Evolutionary conservation across 208 protist species (phyloP).

Genomic region (Novymonas esmeraldas): DNA sequence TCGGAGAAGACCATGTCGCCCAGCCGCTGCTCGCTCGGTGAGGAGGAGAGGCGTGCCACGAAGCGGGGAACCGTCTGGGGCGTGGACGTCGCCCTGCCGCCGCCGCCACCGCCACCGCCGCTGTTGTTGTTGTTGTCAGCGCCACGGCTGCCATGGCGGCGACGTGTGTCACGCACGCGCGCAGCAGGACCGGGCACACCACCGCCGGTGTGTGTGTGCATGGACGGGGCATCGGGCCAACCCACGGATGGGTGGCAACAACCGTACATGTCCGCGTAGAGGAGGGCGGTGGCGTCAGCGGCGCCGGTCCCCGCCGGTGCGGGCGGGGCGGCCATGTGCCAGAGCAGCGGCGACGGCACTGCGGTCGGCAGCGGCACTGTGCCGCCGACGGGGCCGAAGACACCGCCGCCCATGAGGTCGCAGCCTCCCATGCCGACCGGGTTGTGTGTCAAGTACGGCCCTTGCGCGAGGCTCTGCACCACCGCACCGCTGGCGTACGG

Average conservation of each 20-base stretch:
- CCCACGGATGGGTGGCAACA: too few species aligned
- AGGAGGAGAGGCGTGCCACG: conserved; percentile 30
- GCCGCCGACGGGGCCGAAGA: too few species aligned
- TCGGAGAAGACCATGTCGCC: conserved; percentile 5
- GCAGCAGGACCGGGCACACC: too few species aligned
- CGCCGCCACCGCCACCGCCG: not conserved
- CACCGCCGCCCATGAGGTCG: too few species aligned
- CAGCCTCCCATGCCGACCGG: not conserved
- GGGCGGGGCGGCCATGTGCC: too few species aligned
- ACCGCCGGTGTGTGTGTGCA: too few species aligned
- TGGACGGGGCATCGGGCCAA: too few species aligned
- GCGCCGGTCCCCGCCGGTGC: too few species aligned
- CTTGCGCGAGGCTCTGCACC: not conserved
- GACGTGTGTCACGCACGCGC: too few species aligned
- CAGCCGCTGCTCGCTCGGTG: conserved; percentile 20
- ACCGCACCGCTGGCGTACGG: not conserved
- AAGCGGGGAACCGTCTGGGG: conserved; percentile 37
- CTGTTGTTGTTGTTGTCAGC: not conserved
- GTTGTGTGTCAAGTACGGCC: not conserved
- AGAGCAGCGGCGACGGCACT: too few species aligned
- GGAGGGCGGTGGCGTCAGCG: too few species aligned
- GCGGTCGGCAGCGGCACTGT: not conserved
- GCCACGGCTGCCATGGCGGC: conserved; percentile 13
- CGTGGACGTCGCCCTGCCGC: not conserved
- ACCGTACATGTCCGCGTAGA: too few species aligned